These are phyloP conservation scores for Crithidia acanthocephali DNA, from an alignment of 208 protist species.

Conservation along the genomic window DNA sequence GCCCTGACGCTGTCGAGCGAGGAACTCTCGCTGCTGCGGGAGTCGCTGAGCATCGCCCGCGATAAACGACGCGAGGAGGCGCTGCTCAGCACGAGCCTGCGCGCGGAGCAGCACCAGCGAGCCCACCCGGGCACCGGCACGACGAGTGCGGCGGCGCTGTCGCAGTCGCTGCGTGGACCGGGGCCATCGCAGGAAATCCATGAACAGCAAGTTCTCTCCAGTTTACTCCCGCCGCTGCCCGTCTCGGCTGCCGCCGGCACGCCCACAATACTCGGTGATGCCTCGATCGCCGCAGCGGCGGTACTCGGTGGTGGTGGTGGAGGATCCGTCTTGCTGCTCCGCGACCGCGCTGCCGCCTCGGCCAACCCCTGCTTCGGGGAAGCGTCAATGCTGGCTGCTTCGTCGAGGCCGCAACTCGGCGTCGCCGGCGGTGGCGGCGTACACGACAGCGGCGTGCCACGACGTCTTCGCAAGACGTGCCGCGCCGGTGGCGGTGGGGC, in stretches of 20 bases:
- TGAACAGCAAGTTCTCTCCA: conserved; percentile 12
- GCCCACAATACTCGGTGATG: not conserved
- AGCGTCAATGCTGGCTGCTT: no score
- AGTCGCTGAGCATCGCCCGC: conserved; percentile 8
- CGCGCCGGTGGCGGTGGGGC: not conserved
- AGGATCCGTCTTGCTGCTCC: no score
- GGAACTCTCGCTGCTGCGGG: conserved; percentile 12
- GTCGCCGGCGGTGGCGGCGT: no score
- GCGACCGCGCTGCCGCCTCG: no score
- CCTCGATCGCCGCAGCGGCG: not conserved
- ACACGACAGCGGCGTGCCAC: not conserved
- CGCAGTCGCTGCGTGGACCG: not conserved
- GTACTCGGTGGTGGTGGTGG: no score
- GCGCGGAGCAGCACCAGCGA: not conserved
- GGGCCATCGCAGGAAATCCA: conserved; percentile 1
- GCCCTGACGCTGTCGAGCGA: conserved; percentile 3
- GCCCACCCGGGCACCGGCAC: not conserved
- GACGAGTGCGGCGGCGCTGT: not conserved
- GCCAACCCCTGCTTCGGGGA: no score
- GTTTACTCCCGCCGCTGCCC: not conserved
- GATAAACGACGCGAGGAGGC: not conserved
- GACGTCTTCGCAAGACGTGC: not conserved
- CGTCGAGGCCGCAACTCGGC: no score
- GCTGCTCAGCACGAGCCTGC: not conserved
- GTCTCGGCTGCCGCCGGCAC: not conserved